Conservation (phyloP, 768 basidiomycete genomes). For the Glaciozyma martinii region DNA sequence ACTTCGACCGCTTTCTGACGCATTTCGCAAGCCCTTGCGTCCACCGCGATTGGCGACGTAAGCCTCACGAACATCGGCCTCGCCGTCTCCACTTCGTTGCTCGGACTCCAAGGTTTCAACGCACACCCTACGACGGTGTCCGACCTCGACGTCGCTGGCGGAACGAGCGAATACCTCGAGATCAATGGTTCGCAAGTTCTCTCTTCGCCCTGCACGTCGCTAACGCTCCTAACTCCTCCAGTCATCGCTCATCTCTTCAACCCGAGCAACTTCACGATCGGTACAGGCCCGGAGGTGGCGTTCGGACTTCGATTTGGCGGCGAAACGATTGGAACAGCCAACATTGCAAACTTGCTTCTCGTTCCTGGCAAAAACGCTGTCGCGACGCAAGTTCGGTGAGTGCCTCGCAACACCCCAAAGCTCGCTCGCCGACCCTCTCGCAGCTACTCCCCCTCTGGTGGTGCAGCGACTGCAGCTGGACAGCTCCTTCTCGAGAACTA, state of each 20-base stretch:
- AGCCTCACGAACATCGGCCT: conserved; percentile 51
- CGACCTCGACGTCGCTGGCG: conserved; percentile 55
- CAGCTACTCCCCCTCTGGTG: conserved; percentile 51
- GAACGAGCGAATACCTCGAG: conserved; percentile 56
- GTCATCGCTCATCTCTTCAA: conserved; percentile 57
- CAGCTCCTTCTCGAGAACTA: conserved; percentile 54
- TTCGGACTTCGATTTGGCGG: neutral
- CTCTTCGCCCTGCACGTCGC: too few species aligned
- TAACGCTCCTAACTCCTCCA: neutral
- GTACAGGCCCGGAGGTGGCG: conserved; percentile 47
- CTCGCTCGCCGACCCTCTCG: conserved; percentile 58
- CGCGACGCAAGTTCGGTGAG: conserved; percentile 51
- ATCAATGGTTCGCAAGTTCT: conserved; percentile 44
- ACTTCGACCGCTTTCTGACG: neutral
- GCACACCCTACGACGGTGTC: conserved; percentile 52
- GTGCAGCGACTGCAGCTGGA: conserved; percentile 50
- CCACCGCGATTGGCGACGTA: conserved; percentile 59
- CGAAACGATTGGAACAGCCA: too few species aligned
- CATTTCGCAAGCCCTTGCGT: conserved; percentile 38
- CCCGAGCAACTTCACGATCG: conserved; percentile 47
- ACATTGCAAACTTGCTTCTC: conserved; percentile 45
- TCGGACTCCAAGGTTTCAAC: conserved; percentile 57
- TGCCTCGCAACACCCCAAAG: conserved; percentile 52
- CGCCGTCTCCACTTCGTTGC: conserved; percentile 52
- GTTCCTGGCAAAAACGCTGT: conserved; percentile 54